Conservation (phyloP, 2,329 filamentous ascomycete genomes). For the Penicillium rolfsii region DNA sequence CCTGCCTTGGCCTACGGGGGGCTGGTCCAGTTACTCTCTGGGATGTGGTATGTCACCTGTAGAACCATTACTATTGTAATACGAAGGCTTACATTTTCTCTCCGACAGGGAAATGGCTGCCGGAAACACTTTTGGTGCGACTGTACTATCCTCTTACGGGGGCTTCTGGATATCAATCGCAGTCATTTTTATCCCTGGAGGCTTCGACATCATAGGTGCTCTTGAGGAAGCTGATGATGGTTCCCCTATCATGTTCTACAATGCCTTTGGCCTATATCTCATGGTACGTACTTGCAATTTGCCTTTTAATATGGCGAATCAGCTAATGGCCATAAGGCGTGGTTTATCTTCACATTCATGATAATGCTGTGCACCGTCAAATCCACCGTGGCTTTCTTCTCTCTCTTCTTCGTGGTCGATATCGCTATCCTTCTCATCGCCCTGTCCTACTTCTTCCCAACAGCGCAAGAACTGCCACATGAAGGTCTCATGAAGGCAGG, state of each 20-base stretch:
- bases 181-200: slow-evolving; percentile 66
- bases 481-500: slow-evolving; percentile 45
- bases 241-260: slow-evolving; percentile 50
- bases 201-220: slow-evolving; percentile 62
- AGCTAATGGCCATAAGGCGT: slow-evolving; percentile 52
- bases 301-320: background rate
- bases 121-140: slow-evolving; percentile 79
- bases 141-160: slow-evolving; percentile 73
- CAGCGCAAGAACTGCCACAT: slow-evolving; percentile 17
- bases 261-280: slow-evolving; percentile 71
- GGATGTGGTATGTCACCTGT: slow-evolving; percentile 70
- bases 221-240: slow-evolving; percentile 38
- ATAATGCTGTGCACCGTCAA: slow-evolving; percentile 71
- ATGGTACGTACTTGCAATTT: slow-evolving; percentile 45
- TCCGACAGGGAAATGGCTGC: slow-evolving; percentile 71
- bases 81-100: background rate
- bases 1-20: slow-evolving; percentile 72
- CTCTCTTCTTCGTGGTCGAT: slow-evolving; percentile 74
- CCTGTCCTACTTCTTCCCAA: slow-evolving; percentile 59
- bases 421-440: slow-evolving; percentile 71
- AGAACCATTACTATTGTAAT: background rate
- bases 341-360: slow-evolving; percentile 80
- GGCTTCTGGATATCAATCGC: slow-evolving; percentile 77
- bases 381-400: slow-evolving; percentile 74
- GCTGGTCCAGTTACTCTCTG: slow-evolving; percentile 72